phyloP scores from a whole-genome alignment of 495 filamentous ascomycete species.

The Lophiostoma macrostomum region DNA sequence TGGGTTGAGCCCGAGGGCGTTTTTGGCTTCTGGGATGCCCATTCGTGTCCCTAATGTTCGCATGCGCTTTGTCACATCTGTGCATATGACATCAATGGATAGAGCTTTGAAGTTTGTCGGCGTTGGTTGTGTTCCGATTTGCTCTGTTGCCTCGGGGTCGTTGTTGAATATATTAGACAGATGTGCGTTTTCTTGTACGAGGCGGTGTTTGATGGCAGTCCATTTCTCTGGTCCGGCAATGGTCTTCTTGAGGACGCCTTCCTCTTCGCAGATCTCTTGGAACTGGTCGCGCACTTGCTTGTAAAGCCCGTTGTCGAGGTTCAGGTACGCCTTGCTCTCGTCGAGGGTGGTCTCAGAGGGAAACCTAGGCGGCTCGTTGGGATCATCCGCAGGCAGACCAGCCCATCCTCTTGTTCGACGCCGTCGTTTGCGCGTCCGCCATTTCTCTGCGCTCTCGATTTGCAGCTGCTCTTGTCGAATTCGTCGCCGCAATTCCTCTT shows the following conservation, averaged over 20 bases:
- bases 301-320: conserved; percentile 62
- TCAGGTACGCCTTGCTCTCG: conserved; percentile 69
- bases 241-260: conserved; percentile 70
- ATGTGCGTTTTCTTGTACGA: conserved; percentile 63
- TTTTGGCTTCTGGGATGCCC: conserved; percentile 71
- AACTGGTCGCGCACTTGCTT: conserved; percentile 63
- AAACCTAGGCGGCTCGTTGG: conserved; percentile 66
- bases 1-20: conserved; percentile 68
- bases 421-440: conserved; percentile 65
- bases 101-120: conserved; percentile 52
- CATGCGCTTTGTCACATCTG: conserved; percentile 79
- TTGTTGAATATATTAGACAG: conserved; percentile 65
- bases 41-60: conserved; percentile 60
- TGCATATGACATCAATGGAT: conserved; percentile 73
- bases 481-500: conserved; percentile 36
- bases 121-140: conserved; percentile 41
- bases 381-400: conserved; percentile 70
- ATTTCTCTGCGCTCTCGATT: conserved; percentile 61
- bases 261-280: conserved; percentile 62
- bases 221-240: conserved; percentile 67
- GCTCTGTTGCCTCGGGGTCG: conserved; percentile 34
- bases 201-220: conserved; percentile 66
- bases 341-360: conserved; percentile 79
- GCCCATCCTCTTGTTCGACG: conserved; percentile 69
- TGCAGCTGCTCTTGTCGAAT: conserved; percentile 46